Evolutionary conservation across 2,329 filamentous ascomycete species (phyloP).

Genomic region (Stagonosporopsis vannaccii): DNA sequence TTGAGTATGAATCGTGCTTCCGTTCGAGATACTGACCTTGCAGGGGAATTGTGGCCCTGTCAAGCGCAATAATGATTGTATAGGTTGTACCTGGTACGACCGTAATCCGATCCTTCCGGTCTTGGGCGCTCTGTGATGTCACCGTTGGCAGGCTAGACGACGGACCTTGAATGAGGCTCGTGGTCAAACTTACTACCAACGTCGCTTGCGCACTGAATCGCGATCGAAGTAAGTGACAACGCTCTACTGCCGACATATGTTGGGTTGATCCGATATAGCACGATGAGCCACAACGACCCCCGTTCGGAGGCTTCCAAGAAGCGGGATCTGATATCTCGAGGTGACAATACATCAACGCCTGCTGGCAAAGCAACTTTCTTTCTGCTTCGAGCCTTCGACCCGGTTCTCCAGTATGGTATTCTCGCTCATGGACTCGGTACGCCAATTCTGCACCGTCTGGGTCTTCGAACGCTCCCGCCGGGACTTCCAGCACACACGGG

Average conservation of each 20-base stretch:
- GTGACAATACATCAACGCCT: slow-evolving; percentile 50
- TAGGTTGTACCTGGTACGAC: not conserved
- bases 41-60: not conserved
- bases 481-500: slow-evolving; percentile 52
- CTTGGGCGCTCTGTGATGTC: not conserved
- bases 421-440: slow-evolving; percentile 54
- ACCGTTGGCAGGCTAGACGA: not conserved
- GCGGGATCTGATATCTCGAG: slow-evolving; percentile 51
- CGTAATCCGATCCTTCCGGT: not conserved
- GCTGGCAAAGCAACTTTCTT: slow-evolving; percentile 53
- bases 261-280: not conserved
- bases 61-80: not conserved
- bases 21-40: not conserved
- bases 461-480: slow-evolving; percentile 54
- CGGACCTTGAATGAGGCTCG: not conserved
- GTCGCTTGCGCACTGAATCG: not conserved
- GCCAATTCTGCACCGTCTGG: slow-evolving; percentile 55
- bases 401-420: slow-evolving; percentile 59
- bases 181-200: not conserved
- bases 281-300: slow-evolving; percentile 34
- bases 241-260: not conserved
- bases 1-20: not conserved
- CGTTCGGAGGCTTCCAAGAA: slow-evolving; percentile 41
- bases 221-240: not conserved
- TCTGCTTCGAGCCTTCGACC: slow-evolving; percentile 56